phyloP scores from a whole-genome alignment of 1,139 yeast genomes.

The Spathaspora jeffriesii region DNA sequence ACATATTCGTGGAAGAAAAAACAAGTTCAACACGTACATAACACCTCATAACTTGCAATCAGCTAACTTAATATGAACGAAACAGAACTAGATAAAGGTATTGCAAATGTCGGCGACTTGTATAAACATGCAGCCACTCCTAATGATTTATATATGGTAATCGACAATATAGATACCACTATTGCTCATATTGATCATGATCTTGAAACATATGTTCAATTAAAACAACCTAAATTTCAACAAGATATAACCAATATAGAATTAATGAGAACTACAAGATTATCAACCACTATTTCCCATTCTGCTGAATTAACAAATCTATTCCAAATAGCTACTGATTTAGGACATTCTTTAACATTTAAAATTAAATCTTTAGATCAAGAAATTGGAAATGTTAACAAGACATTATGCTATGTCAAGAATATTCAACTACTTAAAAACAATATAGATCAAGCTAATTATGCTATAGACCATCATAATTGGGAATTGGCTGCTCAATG shows the following conservation, averaged over 20 bases:
- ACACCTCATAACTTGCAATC: too few species aligned
- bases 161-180: conserved; percentile 15
- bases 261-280: conserved; percentile 37
- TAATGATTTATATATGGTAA: conserved; percentile 15
- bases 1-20: too few species aligned
- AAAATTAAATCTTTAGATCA: conserved; percentile 70
- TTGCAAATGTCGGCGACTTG: conserved; percentile 8
- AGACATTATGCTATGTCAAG: conserved; percentile 64
- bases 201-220: conserved; percentile 24
- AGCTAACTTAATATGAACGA: conserved; percentile 4
- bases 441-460: conserved; percentile 65
- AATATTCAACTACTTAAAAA: conserved; percentile 64
- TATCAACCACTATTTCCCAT: conserved; percentile 33
- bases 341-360: conserved; percentile 68
- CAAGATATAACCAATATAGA: conserved; percentile 39
- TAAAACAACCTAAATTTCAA: conserved; percentile 32
- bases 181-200: conserved; percentile 16
- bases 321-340: conserved; percentile 60
- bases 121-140: conserved; percentile 13
- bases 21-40: conserved; percentile 2
- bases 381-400: conserved; percentile 69
- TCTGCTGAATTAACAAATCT: conserved; percentile 52
- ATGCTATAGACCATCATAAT: conserved; percentile 65
- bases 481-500: conserved; percentile 76
- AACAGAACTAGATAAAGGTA: conserved; percentile 7